Base-by-base conservation (phyloP, 228 moss, liverwort and hornwort species). In the Sphagnum magellanicum region DNA sequence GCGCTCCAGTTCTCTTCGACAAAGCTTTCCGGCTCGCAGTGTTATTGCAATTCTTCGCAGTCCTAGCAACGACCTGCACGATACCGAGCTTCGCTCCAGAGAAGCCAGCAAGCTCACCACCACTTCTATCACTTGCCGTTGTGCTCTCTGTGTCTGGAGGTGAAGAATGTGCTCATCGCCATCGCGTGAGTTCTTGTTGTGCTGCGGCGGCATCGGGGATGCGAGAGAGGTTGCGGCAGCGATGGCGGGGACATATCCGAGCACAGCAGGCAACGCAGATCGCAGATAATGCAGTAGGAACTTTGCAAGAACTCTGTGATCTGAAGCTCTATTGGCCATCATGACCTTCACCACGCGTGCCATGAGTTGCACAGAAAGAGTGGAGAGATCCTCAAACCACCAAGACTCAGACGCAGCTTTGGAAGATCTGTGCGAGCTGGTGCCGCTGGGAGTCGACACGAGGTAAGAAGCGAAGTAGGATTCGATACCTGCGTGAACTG, bases 331-430 rank as follows among this genome's bases (percentile, higher is more conserved):
- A 50, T 84, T 81, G 13, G 71, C 49, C 63, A 87, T 82, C 70
- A 94, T 79, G 32, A 69, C 74, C 61, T 84, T 83, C 50, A 88
- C 84, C 15, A 94, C 88, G 63, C 88, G 78, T 75, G 91, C 91
- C 88, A 91, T 87, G 12, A 91, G 79, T 69, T 87, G 84, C 11
- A 88, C 81, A 15, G 90, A 87, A 48, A 94, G 83, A 16, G 91
- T 81, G 17, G 90, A 80, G 61, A 94, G 82, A 66, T 94, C 94
- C 16, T 90, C 91, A 70, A 91, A 94, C 94, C 94, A 94, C 94
- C 94, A 94, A 50, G 81, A 90, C 71, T 90, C 91, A 49, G 83
- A 73, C 49, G 90, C 86, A 13, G 87, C 88, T 71, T 88, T 89
- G 13, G 86, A 84, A 48, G 89, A 88, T 67, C 91, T 88, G 58